Conservation (phyloP, 1,284 basidiomycete species). For the Austroboletus novae-zelandiae region DNA sequence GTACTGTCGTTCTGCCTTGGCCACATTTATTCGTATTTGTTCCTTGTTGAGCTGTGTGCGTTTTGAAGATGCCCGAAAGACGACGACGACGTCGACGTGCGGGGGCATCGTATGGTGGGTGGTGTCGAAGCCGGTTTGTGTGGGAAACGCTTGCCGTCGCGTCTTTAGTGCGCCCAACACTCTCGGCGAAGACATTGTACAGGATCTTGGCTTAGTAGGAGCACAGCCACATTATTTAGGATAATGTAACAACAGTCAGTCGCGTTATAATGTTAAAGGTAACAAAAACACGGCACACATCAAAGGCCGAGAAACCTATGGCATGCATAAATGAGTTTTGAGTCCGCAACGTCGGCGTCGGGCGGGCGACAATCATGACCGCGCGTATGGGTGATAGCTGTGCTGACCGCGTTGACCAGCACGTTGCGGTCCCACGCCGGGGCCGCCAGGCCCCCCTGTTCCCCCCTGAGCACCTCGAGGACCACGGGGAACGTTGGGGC, state of each 20-base stretch:
- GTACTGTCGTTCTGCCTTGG: conserved; percentile 69
- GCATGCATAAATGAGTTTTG: conserved; percentile 10
- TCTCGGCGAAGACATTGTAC: neutral
- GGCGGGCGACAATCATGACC: conserved; percentile 36
- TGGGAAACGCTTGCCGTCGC: neutral
- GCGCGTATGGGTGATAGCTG: conserved; percentile 78
- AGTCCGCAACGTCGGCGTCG: neutral
- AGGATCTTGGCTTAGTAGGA: neutral
- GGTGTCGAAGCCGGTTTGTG: neutral
- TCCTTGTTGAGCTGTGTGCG: conserved; percentile 50
- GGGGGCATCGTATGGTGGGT: conserved; percentile 39
- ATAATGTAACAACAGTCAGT: too few relatives aligned
- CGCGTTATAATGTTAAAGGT: conserved; percentile 4
- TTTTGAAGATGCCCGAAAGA: conserved; percentile 58
- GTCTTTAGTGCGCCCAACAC: neutral
- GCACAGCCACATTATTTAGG: neutral
- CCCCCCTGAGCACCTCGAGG: conserved; percentile 58
- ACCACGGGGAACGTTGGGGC: conserved; percentile 63
- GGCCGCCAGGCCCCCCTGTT: conserved; percentile 41
- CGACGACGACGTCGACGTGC: conserved; percentile 67
- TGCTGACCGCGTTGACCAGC: conserved; percentile 69
- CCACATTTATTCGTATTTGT: conserved; percentile 57
- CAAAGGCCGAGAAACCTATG: too few relatives aligned
- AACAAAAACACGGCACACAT: neutral
- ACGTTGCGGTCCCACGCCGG: conserved; percentile 70